Conservation (phyloP, 495 filamentous ascomycete genomes). For the Neurospora intermedia region DNA sequence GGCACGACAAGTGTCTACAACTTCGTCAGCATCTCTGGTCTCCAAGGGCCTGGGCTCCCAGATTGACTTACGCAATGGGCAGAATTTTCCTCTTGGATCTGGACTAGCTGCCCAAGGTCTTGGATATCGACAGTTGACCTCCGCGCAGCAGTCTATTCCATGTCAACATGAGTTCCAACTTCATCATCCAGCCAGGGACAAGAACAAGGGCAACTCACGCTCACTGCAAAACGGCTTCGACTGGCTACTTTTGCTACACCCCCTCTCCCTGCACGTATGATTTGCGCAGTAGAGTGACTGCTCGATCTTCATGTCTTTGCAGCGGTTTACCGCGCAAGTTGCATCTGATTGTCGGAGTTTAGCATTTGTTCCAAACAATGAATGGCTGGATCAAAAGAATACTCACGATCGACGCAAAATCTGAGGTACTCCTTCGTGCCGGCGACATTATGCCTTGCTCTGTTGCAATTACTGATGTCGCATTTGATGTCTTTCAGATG, state of each 20-base stretch:
- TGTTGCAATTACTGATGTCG: slow-evolving; percentile 10
- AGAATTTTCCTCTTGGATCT: slow-evolving; percentile 2
- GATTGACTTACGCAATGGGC: slow-evolving; percentile 11
- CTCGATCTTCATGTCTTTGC: slow-evolving; percentile 7
- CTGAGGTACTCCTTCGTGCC: slow-evolving; percentile 15
- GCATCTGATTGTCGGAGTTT: slow-evolving; percentile 12
- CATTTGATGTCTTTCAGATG: slow-evolving; percentile 13
- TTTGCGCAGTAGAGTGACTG: slow-evolving; percentile 13
- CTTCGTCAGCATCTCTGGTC: neutral
- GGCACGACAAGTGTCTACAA: slow-evolving; percentile 15
- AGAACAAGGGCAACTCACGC: slow-evolving; percentile 13
- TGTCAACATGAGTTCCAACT: no score
- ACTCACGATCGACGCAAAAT: slow-evolving; percentile 21
- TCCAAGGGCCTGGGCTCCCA: no score
- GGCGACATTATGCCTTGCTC: slow-evolving; percentile 4
- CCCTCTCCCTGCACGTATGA: slow-evolving; percentile 21
- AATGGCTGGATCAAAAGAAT: neutral
- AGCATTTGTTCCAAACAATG: neutral
- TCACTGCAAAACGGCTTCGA: slow-evolving; percentile 13
- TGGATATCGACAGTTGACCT: slow-evolving; percentile 1
- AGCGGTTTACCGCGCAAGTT: slow-evolving; percentile 11
- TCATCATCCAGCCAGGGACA: no score
- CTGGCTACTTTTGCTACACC: slow-evolving; percentile 12
- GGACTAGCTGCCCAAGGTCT: neutral
- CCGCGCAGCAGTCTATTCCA: slow-evolving; percentile 8